Conservation (phyloP, 106 monocot species). For the Alisma plantagoaquatica region DNA sequence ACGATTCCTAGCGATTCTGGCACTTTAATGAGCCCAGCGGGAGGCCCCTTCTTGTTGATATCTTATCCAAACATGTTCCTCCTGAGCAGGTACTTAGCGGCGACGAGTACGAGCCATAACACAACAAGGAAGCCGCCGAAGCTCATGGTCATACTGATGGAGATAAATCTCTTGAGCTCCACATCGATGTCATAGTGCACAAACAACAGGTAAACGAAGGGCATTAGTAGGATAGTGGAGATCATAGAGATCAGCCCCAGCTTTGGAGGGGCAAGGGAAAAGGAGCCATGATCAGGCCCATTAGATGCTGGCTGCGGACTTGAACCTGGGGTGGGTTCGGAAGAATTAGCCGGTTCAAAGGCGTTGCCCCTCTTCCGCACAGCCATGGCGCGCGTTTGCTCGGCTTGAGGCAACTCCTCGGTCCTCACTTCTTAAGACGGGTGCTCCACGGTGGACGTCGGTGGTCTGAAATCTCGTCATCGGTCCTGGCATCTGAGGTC, state of each 20-base stretch:
- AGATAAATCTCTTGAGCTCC: slow-evolving; percentile 47
- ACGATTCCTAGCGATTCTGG: too few species aligned
- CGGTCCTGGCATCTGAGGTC: too few species aligned
- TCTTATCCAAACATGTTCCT: slow-evolving; percentile 78
- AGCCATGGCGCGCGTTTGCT: too few species aligned
- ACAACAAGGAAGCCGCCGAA: slow-evolving; percentile 50
- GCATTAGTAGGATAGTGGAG: slow-evolving; percentile 29
- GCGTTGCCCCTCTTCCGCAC: not conserved
- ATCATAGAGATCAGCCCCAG: slow-evolving; percentile 27
- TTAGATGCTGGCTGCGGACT: not conserved
- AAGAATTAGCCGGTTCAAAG: too few species aligned
- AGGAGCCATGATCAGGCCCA: not conserved
- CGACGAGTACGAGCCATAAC: slow-evolving; percentile 63
- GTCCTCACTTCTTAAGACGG: too few species aligned
- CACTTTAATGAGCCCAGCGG: slow-evolving; percentile 76
- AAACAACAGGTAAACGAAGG: slow-evolving; percentile 57
- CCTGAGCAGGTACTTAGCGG: slow-evolving; percentile 59
- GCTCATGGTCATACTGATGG: slow-evolving; percentile 67
- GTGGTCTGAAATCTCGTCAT: too few species aligned
- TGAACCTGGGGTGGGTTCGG: not conserved
- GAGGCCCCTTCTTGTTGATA: slow-evolving; percentile 92
- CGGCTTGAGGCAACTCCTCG: too few species aligned
- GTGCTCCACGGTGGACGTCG: too few species aligned
- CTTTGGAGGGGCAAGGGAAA: slow-evolving; percentile 46
- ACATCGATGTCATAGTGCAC: slow-evolving; percentile 55